phyloP scores from a whole-genome alignment of 108 stramenopile species.

The Fragilariopsis cylindrus region DNA sequence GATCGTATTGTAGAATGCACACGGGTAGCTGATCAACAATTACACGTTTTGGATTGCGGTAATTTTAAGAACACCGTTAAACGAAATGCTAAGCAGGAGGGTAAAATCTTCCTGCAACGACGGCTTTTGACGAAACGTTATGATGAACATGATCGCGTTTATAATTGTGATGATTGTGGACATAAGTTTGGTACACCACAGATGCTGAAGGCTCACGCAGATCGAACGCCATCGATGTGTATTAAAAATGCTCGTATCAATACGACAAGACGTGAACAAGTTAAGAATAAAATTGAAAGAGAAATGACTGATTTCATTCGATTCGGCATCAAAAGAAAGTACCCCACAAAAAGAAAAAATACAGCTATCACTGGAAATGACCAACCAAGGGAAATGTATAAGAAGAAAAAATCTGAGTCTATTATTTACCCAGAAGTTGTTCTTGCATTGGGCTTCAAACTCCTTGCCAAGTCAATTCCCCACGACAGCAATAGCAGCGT shows the following conservation, averaged over 20 bases:
- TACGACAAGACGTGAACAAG: conserved; percentile 22
- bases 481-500: background rate
- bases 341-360: background rate
- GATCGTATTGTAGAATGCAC: conserved; percentile 75
- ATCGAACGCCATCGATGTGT: conserved; percentile 23
- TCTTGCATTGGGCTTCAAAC: conserved; percentile 39
- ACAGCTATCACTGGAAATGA: background rate
- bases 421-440: conserved; percentile 45
- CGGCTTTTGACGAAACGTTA: conserved; percentile 45
- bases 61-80: conserved; percentile 16
- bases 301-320: background rate
- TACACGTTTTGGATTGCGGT: background rate
- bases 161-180: conserved; percentile 56
- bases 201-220: conserved; percentile 39
- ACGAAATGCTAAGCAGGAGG: background rate
- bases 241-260: background rate
- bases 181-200: conserved; percentile 23
- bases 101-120: conserved; percentile 37
- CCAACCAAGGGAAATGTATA: conserved; percentile 8
- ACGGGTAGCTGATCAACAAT: conserved; percentile 42
- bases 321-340: background rate
- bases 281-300: conserved; percentile 1
- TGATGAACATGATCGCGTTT: conserved; percentile 18
- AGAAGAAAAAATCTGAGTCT: conserved; percentile 15
- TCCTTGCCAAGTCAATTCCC: conserved; percentile 1